These are phyloP conservation scores for Hortaea sp. DNA, from an alignment of 2,329 filamentous ascomycete species.

Conservation along the genomic window DNA sequence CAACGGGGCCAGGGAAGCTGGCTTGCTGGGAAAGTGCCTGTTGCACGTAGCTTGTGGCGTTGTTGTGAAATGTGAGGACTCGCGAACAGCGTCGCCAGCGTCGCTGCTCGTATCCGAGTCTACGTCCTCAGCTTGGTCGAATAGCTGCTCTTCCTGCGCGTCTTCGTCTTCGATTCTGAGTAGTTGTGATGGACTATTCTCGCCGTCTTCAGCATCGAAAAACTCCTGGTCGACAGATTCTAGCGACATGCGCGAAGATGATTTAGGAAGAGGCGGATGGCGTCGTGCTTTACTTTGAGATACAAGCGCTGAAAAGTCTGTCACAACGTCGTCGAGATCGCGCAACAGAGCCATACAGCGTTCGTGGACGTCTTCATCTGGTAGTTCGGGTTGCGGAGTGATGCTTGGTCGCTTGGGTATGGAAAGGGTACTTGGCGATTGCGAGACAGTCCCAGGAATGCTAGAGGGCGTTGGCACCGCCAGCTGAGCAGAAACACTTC, in stretches of 20 bases:
- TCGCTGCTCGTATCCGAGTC: slow-evolving; percentile 58
- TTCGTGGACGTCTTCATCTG: slow-evolving; percentile 56
- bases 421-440: slow-evolving; percentile 25
- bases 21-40: slow-evolving; percentile 60
- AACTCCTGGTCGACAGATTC: slow-evolving; percentile 84
- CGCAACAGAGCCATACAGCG: slow-evolving; percentile 73
- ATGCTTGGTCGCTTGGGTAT: slow-evolving; percentile 25
- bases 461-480: slow-evolving; percentile 35
- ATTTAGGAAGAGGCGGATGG: slow-evolving; percentile 36
- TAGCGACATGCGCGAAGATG: slow-evolving; percentile 54
- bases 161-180: slow-evolving; percentile 65
- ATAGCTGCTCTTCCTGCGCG: slow-evolving; percentile 44
- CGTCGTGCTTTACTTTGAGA: slow-evolving; percentile 70
- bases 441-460: slow-evolving; percentile 15
- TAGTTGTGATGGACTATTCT: slow-evolving; percentile 48
- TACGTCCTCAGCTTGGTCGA: slow-evolving; percentile 35
- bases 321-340: slow-evolving; percentile 74
- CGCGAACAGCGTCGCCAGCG: slow-evolving; percentile 33
- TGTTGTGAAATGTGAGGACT: slow-evolving; percentile 8
- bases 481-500: slow-evolving; percentile 45
- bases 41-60: slow-evolving; percentile 7
- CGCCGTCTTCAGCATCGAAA: slow-evolving; percentile 75
- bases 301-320: slow-evolving; percentile 70
- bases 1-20: slow-evolving; percentile 67
- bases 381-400: slow-evolving; percentile 7